These are phyloP conservation scores for Euphrasia arctica DNA, from an alignment of 305 asterid species.

Conservation along the genomic window DNA sequence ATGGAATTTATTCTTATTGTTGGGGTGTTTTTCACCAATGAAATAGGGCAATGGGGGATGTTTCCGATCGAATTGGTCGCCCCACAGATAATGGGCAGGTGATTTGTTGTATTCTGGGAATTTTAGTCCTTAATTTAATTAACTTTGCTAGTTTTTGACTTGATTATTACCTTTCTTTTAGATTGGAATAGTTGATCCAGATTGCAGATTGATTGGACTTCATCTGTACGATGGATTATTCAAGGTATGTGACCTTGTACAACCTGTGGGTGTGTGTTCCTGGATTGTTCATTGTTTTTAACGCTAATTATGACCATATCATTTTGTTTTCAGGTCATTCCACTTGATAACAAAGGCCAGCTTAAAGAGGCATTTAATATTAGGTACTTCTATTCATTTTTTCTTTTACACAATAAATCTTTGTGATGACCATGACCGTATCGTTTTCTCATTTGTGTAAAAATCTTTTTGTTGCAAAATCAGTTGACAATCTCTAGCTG, in stretches of 20 bases:
- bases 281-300: conserved; percentile 7
- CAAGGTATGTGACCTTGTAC: conserved; percentile 52
- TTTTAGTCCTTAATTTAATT: conserved; percentile 15
- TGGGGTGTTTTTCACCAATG: conserved; percentile 27
- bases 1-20: conserved; percentile 25
- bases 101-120: conserved; percentile 17
- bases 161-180: conserved; percentile 31
- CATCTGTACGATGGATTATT: conserved; percentile 95
- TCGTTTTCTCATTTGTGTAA: background rate
- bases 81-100: conserved; percentile 74
- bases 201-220: conserved; percentile 88
- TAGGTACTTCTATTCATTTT: conserved; percentile 29
- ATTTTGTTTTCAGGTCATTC: conserved; percentile 63
- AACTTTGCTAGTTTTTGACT: conserved; percentile 16
- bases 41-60: conserved; percentile 98
- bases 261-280: background rate
- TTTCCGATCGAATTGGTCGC: conserved; percentile 98
- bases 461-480: conserved; percentile 1
- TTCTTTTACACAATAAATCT: background rate
- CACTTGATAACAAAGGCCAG: conserved; percentile 90
- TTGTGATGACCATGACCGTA: conserved; percentile 2
- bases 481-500: conserved; percentile 8
- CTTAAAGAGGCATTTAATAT: conserved; percentile 92
- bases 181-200: conserved; percentile 98
- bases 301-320: conserved; percentile 21